Base-by-base conservation (phyloP, 108 stramenopile species). In the Stephanodiscus minutulus region DNA sequence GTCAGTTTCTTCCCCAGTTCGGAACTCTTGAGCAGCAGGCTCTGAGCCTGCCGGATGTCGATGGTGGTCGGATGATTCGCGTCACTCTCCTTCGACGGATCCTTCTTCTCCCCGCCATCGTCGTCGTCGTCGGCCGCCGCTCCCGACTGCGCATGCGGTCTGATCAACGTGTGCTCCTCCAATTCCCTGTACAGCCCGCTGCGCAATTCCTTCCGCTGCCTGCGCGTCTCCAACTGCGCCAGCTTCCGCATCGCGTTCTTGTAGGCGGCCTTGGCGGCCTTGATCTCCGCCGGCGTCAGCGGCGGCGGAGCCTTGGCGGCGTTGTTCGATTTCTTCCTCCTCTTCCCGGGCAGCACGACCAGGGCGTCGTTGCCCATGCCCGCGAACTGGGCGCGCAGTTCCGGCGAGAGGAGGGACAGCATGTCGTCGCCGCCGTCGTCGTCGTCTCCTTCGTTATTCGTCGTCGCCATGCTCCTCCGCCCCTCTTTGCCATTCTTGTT, bases 191-290 rank as follows among this genome's bases (percentile, higher is more conserved):
- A 95, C 61, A 95, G 64, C 36, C 81, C 80, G 22, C 60, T 64
- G 25, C 94, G 73, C 39, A 71, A 48, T 41, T 89, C 78, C 77
- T 95, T 92, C 79, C 87, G 84, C 33, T 62, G 73, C 28, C 67
- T 77, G 68, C 91, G 74, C 10, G 80, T 55, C 52, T 85, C 83
- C 74, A 91, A 59, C 79, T 91, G 90, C 50, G 83, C 74, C 27
- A 91, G 64, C 66, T 95, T 95, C 15, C 87, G 76, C 13, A 69
- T 62, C 20, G 85, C 81, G 62, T 91, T 87, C 66, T 91, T 92
- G 53, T 89, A 86, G 49, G 82, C 54, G 24, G 68, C 28, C 66
- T 85, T 89, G 24, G 94, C 94, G 20, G 87, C 74, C 52, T 74
- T 72, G 58, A 92, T 86, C 68, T 95, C 94, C 56, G 81, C 44